Conservation (phyloP, 2,329 filamentous ascomycete species). For the Fusarium stilboides region DNA sequence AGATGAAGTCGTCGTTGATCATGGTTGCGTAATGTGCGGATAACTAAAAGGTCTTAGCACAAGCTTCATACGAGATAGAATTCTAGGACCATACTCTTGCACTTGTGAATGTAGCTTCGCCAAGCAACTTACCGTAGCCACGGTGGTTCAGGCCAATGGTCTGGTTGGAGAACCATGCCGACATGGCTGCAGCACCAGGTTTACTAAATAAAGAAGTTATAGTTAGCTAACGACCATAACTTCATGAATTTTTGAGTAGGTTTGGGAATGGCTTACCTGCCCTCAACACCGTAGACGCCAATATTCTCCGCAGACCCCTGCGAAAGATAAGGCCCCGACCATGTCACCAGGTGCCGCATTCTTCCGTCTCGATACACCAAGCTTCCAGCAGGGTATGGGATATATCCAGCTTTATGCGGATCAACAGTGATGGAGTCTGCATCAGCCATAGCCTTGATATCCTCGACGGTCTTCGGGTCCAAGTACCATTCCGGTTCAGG, state of each 20-base stretch:
- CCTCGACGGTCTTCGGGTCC: conserved; percentile 55
- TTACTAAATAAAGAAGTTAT: conserved; percentile 48
- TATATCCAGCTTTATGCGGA: conserved; percentile 64
- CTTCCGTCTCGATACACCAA: conserved; percentile 62
- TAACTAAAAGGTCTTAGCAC: conserved; percentile 44
- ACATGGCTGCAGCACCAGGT: conserved; percentile 62
- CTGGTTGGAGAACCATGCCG: conserved; percentile 61
- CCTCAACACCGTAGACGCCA: conserved; percentile 62
- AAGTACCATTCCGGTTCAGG: conserved; percentile 55
- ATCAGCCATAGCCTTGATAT: conserved; percentile 57
- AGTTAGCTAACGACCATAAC: fast-evolving
- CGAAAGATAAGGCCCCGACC: conserved; percentile 60
- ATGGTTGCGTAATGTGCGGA: conserved; percentile 61
- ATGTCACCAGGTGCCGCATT: conserved; percentile 61
- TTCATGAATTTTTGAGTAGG: fast-evolving
- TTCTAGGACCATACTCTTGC: conserved; percentile 51
- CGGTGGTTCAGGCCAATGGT: conserved; percentile 58
- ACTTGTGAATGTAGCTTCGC: conserved; percentile 62
- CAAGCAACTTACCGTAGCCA: conserved; percentile 61
- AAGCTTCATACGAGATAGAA: fast-evolving
- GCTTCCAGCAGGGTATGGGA: conserved; percentile 62
- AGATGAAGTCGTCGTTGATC: conserved; percentile 56
- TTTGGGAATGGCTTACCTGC: conserved; percentile 50
- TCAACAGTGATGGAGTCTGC: conserved; percentile 65
- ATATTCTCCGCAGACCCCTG: conserved; percentile 58